These are phyloP conservation scores for Xylariaceae sp. DNA, from an alignment of 2,329 filamentous ascomycete genomes.

Conservation along the genomic window DNA sequence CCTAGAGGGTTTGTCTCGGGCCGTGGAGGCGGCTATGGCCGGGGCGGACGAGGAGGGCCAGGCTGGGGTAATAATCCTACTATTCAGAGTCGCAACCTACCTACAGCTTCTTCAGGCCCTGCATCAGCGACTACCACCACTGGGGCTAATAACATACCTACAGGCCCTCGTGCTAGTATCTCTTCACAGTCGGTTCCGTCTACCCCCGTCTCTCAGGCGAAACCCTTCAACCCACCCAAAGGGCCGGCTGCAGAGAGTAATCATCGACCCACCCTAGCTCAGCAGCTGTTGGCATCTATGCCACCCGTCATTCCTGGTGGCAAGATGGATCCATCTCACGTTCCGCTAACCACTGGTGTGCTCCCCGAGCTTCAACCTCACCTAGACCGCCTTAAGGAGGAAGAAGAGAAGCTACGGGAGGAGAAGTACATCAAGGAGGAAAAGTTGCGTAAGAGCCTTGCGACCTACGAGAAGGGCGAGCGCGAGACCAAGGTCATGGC, in stretches of 20 bases:
- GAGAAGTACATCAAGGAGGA: slow-evolving; percentile 62
- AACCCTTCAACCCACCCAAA: slow-evolving; percentile 64
- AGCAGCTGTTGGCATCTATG: slow-evolving; percentile 59
- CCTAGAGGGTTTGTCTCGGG: slow-evolving; percentile 61
- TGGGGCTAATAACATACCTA: slow-evolving; percentile 40
- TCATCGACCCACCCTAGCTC: slow-evolving; percentile 54
- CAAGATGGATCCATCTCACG: slow-evolving; percentile 57
- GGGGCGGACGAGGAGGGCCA: slow-evolving; percentile 53
- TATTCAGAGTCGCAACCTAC: slow-evolving; percentile 41
- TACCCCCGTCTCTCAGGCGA: slow-evolving; percentile 47
- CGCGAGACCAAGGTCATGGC: slow-evolving; percentile 61
- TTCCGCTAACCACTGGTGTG: slow-evolving; percentile 54
- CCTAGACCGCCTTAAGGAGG: slow-evolving; percentile 60
- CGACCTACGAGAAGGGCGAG: slow-evolving; percentile 61
- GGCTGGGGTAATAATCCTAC: slow-evolving; percentile 50
- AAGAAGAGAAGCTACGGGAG: slow-evolving; percentile 63
- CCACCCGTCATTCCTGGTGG: slow-evolving; percentile 61
- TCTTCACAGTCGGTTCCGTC: slow-evolving; percentile 46
- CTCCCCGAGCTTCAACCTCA: slow-evolving; percentile 62
- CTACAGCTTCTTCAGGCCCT: slow-evolving; percentile 35
- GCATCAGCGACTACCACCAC: slow-evolving; percentile 48
- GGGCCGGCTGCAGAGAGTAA: slow-evolving; percentile 52
- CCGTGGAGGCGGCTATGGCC: slow-evolving; percentile 51
- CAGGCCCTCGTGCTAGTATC: slow-evolving; percentile 38
- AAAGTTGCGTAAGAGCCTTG: slow-evolving; percentile 58